Conservation (phyloP, 2,329 filamentous ascomycete species). For the Neofusicoccum umdonicola region DNA sequence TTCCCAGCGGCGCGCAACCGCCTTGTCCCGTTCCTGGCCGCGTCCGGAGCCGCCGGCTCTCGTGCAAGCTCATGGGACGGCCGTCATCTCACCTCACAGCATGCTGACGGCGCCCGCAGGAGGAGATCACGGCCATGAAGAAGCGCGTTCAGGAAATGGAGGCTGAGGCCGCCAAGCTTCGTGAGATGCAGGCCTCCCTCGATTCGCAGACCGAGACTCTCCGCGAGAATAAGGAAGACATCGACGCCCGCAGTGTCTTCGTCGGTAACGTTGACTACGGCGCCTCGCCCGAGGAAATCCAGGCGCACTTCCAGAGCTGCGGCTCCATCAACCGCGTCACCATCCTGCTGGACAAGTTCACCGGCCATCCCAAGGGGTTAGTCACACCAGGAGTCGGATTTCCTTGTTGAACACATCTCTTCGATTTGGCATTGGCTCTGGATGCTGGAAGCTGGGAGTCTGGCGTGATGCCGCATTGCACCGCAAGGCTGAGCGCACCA, state of each 20-base stretch:
- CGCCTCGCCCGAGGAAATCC: constrained; percentile 94
- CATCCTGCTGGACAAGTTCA: constrained; percentile 96
- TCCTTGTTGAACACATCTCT: constrained; percentile 23
- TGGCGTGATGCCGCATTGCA: not conserved
- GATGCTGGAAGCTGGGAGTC: not conserved
- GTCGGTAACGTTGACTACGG: constrained; percentile 99
- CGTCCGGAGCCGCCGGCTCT: not conserved
- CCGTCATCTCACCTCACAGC: not conserved
- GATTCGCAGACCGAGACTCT: constrained; percentile 82
- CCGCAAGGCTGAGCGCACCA: not conserved
- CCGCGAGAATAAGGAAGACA: constrained; percentile 90
- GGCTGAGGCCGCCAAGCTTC: constrained; percentile 57
- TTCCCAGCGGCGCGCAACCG: not conserved
- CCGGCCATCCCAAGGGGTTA: constrained; percentile 98
- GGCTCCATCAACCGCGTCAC: constrained; percentile 98
- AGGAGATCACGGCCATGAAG: constrained; percentile 51
- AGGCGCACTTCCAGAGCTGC: constrained; percentile 96
- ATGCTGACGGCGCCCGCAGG: constrained; percentile 23
- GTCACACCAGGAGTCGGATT: constrained; percentile 46
- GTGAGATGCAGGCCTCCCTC: constrained; percentile 59
- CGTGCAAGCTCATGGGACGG: not conserved
- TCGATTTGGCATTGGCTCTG: not conserved
- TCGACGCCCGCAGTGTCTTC: constrained; percentile 94
- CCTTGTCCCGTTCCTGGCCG: not conserved
- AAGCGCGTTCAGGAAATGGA: constrained; percentile 56